Conservation (phyloP, 1,139 yeast species). For the Eremothecium cymbalariae region DNA sequence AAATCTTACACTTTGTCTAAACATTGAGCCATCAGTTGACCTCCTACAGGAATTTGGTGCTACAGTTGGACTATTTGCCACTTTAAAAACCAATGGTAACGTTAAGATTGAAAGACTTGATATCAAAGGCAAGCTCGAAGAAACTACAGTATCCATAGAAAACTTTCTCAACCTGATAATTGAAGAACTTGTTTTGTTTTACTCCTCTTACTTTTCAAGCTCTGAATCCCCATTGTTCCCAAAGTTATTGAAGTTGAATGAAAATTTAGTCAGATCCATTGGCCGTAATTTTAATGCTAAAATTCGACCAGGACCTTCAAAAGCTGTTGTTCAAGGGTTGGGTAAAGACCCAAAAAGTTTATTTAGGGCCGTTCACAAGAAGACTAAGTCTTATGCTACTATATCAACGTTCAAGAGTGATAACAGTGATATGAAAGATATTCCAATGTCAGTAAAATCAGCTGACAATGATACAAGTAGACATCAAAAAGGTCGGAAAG, state of each 20-base stretch:
- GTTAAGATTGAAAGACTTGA: conserved; percentile 19
- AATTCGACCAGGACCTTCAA: not conserved
- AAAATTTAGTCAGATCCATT: conserved; percentile 11
- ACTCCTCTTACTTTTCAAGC: conserved; percentile 21
- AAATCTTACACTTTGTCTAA: conserved; percentile 58
- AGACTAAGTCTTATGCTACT: conserved; percentile 26
- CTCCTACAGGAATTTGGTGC: conserved; percentile 35
- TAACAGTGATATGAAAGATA: conserved; percentile 22
- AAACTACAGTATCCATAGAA: conserved; percentile 11
- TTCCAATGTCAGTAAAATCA: no score
- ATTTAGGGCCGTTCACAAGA: conserved; percentile 12
- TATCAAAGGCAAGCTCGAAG: conserved; percentile 11
- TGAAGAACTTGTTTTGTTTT: conserved; percentile 12
- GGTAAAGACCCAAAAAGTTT: conserved; percentile 2
- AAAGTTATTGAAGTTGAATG: conserved; percentile 14
- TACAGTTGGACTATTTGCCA: conserved; percentile 42
- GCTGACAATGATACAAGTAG: no score
- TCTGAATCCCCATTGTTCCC: conserved; percentile 16
- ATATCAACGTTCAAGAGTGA: conserved; percentile 29
- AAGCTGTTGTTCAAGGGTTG: conserved; percentile 3
- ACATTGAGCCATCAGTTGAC: conserved; percentile 36
- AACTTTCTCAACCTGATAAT: conserved; percentile 15
- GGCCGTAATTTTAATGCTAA: conserved; percentile 8
- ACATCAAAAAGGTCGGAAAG: no score
- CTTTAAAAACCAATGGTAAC: conserved; percentile 28